Evolutionary conservation across 805 yeast species (phyloP).

Genomic region (Jamesozyma hellenica): DNA sequence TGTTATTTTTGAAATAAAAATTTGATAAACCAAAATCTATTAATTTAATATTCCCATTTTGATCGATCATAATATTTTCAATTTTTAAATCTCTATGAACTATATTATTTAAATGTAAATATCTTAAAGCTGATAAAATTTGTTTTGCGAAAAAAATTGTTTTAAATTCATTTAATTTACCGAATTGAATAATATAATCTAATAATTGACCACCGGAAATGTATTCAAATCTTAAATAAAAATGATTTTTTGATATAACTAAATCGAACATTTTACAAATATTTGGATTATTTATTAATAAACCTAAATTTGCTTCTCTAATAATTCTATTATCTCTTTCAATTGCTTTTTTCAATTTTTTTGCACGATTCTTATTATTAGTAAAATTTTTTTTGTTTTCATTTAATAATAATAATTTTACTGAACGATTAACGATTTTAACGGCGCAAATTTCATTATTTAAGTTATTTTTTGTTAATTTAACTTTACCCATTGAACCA

Average conservation of each 20-base stretch:
- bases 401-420: constrained; percentile 61
- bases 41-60: constrained; percentile 84
- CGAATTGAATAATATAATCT: constrained; percentile 94
- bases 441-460: constrained; percentile 84
- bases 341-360: constrained; percentile 71
- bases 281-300: constrained; percentile 79
- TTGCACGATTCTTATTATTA: constrained; percentile 39
- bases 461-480: constrained; percentile 75
- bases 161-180: constrained; percentile 80
- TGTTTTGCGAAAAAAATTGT: constrained; percentile 92
- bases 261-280: constrained; percentile 87
- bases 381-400: neutral
- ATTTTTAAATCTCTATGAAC: constrained; percentile 95
- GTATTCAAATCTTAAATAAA: constrained; percentile 91
- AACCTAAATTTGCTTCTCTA: constrained; percentile 89
- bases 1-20: constrained; percentile 45
- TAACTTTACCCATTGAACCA: constrained; percentile 98
- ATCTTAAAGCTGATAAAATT: constrained; percentile 83
- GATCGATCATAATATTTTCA: constrained; percentile 89
- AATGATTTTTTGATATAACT: constrained; percentile 91
- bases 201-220: constrained; percentile 96
- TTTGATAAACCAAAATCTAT: constrained; percentile 95
- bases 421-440: constrained; percentile 86
- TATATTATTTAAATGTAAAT: constrained; percentile 85
- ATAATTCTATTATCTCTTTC: constrained; percentile 86